Base-by-base conservation (phyloP, 2,329 filamentous ascomycete genomes). In the Sporothrix dimorphospora region DNA sequence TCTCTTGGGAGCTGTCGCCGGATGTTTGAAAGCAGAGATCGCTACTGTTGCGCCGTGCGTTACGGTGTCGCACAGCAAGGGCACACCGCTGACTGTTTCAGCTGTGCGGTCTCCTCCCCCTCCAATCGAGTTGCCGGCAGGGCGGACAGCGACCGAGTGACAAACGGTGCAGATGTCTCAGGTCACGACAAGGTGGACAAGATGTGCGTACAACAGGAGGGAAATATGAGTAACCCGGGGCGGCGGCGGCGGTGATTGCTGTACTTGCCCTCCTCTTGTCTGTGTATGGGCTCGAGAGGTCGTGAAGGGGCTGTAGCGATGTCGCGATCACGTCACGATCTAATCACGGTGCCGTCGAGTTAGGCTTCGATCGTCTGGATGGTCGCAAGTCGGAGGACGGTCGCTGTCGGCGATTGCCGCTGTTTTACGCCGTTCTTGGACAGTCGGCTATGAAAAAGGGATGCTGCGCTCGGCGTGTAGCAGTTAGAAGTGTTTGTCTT, bases 161-260 rank as follows among this genome's bases (percentile, higher is more conserved):
- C 65, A 40, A 53, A 68, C 65, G 47, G 45, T 68, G 47, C 65
- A 53, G 65, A 68, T 68, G 65, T 68, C 65, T 68, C 65, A 68
- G 65, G 16, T n/a, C 38, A 63, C 38, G 38, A 45, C 11, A 21
- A 45, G 14, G 12, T 42, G 38, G 59, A 27, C 21, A 38, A 19
- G 5, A 27, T 3, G 53, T 24, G 21, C 38, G 5, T 42, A n/a
- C 34, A 9, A n/a, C n/a, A 11, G 14, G 21, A 19, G 14, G 4
- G 30, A 11, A 11, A 14, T 51, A 27, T 8, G 51, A 27, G 19
- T 27, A 8, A 27, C 16, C 3, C 9, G 19, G 14, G 24, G n/a
- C 4, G 21, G 4, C 6, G 12, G 49, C 49, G 49, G 21, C 9
- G n/a, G n/a, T n/a, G n/a, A n/a, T 24, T n/a, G 49, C n/a, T 53